Conservation (phyloP, 495 filamentous ascomycete genomes). For the Thermochaetoides thermophila region DNA sequence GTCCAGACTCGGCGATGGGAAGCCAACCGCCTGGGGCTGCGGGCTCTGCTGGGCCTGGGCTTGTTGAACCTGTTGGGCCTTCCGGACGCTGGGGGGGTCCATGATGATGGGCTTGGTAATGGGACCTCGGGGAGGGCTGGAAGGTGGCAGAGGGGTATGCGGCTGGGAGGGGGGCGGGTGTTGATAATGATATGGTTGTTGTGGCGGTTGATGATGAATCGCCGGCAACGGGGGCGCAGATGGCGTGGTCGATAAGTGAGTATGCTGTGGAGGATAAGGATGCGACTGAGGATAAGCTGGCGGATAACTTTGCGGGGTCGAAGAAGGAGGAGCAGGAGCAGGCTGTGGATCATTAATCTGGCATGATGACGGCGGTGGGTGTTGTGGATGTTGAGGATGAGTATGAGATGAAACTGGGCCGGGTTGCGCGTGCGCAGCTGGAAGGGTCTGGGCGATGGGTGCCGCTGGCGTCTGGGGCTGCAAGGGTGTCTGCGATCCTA, state of each 20-base stretch:
- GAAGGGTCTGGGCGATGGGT: no score
- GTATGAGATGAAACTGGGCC: not conserved
- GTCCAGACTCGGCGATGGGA: constrained; percentile 25
- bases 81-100: constrained; percentile 21
- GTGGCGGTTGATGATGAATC: not conserved
- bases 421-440: no score
- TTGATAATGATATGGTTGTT: constrained; percentile 1
- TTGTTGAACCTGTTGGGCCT: constrained; percentile 9
- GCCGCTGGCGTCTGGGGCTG: not conserved
- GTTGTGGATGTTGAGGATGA: not conserved
- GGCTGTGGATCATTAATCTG: no score
- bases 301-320: no score
- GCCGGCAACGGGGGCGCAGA: not conserved
- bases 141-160: constrained; percentile 3
- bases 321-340: no score
- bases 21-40: constrained; percentile 13
- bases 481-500: not conserved
- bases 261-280: not conserved
- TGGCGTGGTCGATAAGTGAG: not conserved
- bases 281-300: not conserved
- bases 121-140: constrained; percentile 4
- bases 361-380: no score
- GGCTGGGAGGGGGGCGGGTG: not conserved
- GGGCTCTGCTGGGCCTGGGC: constrained; percentile 1
- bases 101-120: constrained; percentile 25